These are phyloP conservation scores for Paracorniculantispora psalliotae DNA, from an alignment of 2,329 filamentous ascomycete genomes.

Conservation along the genomic window DNA sequence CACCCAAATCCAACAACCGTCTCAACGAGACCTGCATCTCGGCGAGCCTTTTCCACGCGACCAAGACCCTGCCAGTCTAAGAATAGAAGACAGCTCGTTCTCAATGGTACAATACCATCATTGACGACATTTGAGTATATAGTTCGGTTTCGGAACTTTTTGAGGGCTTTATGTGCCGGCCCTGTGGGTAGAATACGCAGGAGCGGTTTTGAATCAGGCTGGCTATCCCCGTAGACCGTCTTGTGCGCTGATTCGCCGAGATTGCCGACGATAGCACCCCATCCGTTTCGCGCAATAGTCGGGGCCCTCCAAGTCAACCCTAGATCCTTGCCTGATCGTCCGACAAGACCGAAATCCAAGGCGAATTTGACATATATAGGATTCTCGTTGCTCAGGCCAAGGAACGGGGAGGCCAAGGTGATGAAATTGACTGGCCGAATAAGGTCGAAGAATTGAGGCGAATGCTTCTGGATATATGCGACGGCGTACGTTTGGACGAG, in stretches of 20 bases:
- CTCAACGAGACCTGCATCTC: conserved; percentile 87
- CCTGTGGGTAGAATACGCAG: conserved; percentile 86
- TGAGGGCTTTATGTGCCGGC: conserved; percentile 79
- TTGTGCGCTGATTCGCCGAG: conserved; percentile 64
- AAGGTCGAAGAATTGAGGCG: conserved; percentile 79
- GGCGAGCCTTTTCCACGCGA: conserved; percentile 86
- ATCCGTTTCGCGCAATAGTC: conserved; percentile 77
- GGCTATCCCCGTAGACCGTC: conserved; percentile 52
- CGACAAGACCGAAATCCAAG: conserved; percentile 90
- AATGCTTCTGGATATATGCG: conserved; percentile 95
- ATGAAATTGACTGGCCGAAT: conserved; percentile 91
- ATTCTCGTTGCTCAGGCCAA: conserved; percentile 95
- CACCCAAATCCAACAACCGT: conserved; percentile 92
- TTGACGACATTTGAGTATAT: conserved; percentile 97
- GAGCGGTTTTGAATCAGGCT: conserved; percentile 82
- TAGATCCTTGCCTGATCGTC: conserved; percentile 91
- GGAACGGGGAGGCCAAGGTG: conserved; percentile 76
- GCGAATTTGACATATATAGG: conserved; percentile 96
- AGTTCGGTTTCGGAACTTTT: conserved; percentile 85
- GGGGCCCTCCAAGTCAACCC: conserved; percentile 92
- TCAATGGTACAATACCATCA: conserved; percentile 89
- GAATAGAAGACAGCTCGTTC: conserved; percentile 94
- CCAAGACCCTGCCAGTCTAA: conserved; percentile 93
- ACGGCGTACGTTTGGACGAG: conserved; percentile 90
- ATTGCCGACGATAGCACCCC: conserved; percentile 81